phyloP scores from a whole-genome alignment of 257 asterid species.

The Petunia secreta region DNA sequence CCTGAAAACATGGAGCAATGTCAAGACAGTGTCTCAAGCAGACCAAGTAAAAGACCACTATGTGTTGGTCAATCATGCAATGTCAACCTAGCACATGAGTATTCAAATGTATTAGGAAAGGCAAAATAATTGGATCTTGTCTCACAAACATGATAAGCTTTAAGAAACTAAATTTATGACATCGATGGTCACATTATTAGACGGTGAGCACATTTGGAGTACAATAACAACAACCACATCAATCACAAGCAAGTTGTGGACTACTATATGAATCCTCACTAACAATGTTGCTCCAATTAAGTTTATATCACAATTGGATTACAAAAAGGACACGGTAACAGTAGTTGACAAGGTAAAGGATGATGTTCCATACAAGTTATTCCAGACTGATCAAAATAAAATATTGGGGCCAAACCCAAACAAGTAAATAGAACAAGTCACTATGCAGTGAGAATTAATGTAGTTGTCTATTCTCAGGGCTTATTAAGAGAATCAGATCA shows the following conservation, averaged over 20 bases:
- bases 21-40: neutral
- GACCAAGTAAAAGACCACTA: neutral
- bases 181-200: neutral
- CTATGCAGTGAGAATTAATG: neutral
- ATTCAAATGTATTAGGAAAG: neutral
- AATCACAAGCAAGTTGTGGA: neutral
- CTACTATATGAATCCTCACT: no score
- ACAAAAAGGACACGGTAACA: no score
- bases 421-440: neutral
- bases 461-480: neutral
- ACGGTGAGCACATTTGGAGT: neutral
- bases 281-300: no score
- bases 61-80: neutral
- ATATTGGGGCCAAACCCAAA: neutral
- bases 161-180: neutral
- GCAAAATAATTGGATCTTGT: neutral
- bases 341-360: neutral
- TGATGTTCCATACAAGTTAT: neutral
- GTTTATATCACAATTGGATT: no score
- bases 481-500: conserved; percentile 3
- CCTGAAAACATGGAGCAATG: conserved; percentile 38
- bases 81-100: neutral
- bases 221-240: neutral
- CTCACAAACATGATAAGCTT: neutral
- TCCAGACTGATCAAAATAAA: neutral